Conservation (phyloP, 768 basidiomycete species). For the Dentipellis fragilis region DNA sequence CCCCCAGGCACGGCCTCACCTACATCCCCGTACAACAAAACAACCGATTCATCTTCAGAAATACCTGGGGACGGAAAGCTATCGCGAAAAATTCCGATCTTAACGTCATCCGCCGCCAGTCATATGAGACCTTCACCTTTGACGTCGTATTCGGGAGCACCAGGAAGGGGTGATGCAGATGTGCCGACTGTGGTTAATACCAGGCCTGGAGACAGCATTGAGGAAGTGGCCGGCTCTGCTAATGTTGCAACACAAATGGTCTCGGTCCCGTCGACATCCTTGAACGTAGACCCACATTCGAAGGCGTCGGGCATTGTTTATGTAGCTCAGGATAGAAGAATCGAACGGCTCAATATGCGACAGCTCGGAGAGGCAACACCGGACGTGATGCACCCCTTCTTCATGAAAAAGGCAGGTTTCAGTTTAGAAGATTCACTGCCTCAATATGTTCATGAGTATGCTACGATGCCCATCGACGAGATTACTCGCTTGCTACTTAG, state of each 20-base stretch:
- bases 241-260: neutral
- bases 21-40: neutral
- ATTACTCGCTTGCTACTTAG: slow-evolving; percentile 74
- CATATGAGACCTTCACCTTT: no score
- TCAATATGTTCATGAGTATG: slow-evolving; percentile 81
- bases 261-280: neutral
- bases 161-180: no score
- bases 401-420: slow-evolving; percentile 78
- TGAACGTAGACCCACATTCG: slow-evolving; percentile 8
- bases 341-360: slow-evolving; percentile 75
- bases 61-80: no score
- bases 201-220: neutral
- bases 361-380: slow-evolving; percentile 86
- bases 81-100: no score
- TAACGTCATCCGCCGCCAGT: no score
- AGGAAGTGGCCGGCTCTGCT: neutral
- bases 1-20: slow-evolving; percentile 13
- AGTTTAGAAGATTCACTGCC: slow-evolving; percentile 78
- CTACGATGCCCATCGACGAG: slow-evolving; percentile 71
- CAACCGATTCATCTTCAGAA: no score
- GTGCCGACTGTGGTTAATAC: no score
- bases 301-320: slow-evolving; percentile 33
- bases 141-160: no score
- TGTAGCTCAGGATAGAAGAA: slow-evolving; percentile 46
- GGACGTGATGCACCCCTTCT: slow-evolving; percentile 81